phyloP scores from a whole-genome alignment of 306 rosid species.

The Citrullus amarus region DNA sequence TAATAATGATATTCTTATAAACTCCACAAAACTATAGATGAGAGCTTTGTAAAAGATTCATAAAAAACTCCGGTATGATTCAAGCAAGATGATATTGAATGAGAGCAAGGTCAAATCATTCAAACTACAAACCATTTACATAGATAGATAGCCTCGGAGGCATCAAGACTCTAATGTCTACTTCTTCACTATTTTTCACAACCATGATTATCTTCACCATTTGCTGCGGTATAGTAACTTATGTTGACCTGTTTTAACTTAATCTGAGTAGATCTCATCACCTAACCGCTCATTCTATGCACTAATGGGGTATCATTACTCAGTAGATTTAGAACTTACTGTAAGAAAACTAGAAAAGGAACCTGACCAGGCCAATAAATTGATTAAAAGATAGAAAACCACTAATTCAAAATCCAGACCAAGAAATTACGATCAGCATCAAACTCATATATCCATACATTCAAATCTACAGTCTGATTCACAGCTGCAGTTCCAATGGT shows the following conservation, averaged over 20 bases:
- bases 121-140: neutral
- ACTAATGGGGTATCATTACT: neutral
- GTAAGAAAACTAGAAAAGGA: neutral
- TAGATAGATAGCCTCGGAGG: neutral
- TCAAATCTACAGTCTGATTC: neutral
- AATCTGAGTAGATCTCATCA: neutral
- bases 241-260: neutral
- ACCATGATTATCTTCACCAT: neutral
- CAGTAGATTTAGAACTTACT: neutral
- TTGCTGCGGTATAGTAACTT: neutral
- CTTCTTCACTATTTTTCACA: neutral
- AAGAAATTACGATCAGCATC: neutral
- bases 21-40: neutral
- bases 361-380: neutral
- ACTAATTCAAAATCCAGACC: neutral
- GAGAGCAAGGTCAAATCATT: neutral
- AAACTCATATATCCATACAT: neutral
- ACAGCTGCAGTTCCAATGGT: neutral
- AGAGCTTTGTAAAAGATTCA: neutral
- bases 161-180: neutral
- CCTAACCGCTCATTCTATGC: neutral
- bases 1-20: neutral
- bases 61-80: neutral
- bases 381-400: neutral
- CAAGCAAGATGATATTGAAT: neutral